phyloP scores from a whole-genome alignment of 768 basidiomycete species.

The Xerocomellus dryophilus region DNA sequence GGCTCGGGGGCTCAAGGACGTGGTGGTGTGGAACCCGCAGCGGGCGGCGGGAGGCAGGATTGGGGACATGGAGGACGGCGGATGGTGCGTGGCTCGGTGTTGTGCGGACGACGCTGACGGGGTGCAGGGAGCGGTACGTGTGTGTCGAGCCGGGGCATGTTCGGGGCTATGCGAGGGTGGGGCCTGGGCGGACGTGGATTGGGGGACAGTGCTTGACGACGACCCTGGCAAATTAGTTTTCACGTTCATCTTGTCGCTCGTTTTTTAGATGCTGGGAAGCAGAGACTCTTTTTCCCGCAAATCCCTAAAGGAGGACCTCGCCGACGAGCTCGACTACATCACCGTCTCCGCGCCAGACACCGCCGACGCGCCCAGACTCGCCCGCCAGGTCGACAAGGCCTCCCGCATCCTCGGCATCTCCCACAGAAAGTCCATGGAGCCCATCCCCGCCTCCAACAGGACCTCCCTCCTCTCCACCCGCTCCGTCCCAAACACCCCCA shows the following conservation, averaged over 20 bases:
- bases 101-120: not conserved
- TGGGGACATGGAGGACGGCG: conserved; percentile 84
- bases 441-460: conserved; percentile 73
- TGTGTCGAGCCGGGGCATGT: conserved; percentile 93
- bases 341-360: conserved; percentile 40
- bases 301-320: conserved; percentile 33
- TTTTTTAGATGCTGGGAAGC: conserved; percentile 37
- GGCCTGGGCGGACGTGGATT: conserved; percentile 67
- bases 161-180: conserved; percentile 62
- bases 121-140: conserved; percentile 72
- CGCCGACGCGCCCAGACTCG: conserved; percentile 34
- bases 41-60: conserved; percentile 66
- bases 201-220: conserved; percentile 60
- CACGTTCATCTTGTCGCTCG: not conserved
- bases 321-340: conserved; percentile 76
- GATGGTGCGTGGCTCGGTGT: conserved; percentile 56
- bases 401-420: conserved; percentile 73
- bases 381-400: conserved; percentile 63
- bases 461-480: conserved; percentile 76
- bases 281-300: conserved; percentile 40
- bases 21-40: conserved; percentile 96
- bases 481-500: conserved; percentile 40
- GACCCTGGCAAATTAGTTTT: no score
- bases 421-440: conserved; percentile 79
- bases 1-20: conserved; percentile 61